These are phyloP conservation scores for Metschnikowia continentalis DNA, from an alignment of 805 yeast species.

Conservation along the genomic window DNA sequence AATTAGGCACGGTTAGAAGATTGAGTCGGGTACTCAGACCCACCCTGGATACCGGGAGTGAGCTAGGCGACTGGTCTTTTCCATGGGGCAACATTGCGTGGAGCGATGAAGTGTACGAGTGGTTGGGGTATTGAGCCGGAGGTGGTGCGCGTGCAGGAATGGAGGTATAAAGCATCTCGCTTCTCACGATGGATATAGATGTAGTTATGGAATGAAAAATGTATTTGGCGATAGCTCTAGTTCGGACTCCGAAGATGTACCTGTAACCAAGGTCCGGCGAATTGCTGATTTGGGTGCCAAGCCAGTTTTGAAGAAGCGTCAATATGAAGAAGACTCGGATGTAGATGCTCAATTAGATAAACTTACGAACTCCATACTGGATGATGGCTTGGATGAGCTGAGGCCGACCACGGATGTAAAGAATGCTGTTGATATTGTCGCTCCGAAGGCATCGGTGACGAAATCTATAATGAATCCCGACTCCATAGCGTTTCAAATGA, in stretches of 20 bases:
- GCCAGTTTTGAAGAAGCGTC: neutral
- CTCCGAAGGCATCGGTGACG: slow-evolving; percentile 1
- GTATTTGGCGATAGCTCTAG: slow-evolving; percentile 12
- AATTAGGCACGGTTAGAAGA: slow-evolving; percentile 16
- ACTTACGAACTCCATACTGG: neutral
- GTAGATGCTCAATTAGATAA: neutral
- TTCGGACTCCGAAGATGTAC: slow-evolving; percentile 12
- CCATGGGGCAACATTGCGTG: slow-evolving; percentile 24
- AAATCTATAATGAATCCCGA: slow-evolving; percentile 12
- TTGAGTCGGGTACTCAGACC: slow-evolving; percentile 30
- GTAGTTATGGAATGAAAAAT: slow-evolving; percentile 11
- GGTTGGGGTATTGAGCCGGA: neutral
- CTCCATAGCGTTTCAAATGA: slow-evolving; percentile 43
- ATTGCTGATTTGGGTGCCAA: neutral
- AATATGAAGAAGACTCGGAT: neutral
- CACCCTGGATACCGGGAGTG: slow-evolving; percentile 37
- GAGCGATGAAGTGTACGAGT: neutral
- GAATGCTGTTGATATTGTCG: neutral
- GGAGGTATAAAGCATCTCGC: neutral
- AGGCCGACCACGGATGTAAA: neutral
- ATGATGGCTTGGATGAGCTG: neutral
- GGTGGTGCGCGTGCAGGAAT: neutral
- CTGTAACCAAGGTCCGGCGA: neutral
- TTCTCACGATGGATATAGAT: neutral
- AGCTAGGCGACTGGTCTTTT: slow-evolving; percentile 25